Evolutionary conservation across 1,284 basidiomycete genomes (phyloP), one percentile per base, ranked within the genome.

Genomic region (Trametes pubescens): DNA sequence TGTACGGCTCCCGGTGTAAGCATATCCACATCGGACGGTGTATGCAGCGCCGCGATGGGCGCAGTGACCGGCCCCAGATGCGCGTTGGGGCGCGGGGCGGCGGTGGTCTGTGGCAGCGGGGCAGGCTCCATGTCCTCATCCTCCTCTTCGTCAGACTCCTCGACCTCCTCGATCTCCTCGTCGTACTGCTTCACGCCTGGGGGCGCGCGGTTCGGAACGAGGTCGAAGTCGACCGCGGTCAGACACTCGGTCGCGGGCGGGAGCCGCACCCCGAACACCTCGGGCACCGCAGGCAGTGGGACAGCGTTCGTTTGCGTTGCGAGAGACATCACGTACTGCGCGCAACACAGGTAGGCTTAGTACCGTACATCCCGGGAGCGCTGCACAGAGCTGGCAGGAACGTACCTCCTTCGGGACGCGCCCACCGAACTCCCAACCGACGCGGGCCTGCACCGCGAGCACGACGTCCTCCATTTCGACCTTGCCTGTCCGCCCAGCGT

Each of bases 371-470:
- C 22, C 18, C 21, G 14, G 11, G 16, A 37, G 14, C 5, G 26
- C 24, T 14, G 14, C 4, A 40, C 34, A 32, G 4, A 14, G 16
- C n/a, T 37, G 44, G 29, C 59, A 58, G n/a, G 21, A 48, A 32
- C 24, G 14, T 69, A 98, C 97, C 86, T 99, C 98, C 79, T 99
- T 95, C 0, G 96, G 95, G 22, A 98, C 91, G 14, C 95, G 86
- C 32, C 95, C 94, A 34, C 93, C 95, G 76, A 97, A 94, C 76
- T 96, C 94, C 89, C 96, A 96, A 54, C 96, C 95, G 16, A 97
- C 94, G 59, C 96, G 86, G 29, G 94, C 92, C 76, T 98, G 95
- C 22, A 99, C 93, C 0, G 96, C 95, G 51, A 99, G 82, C 24
- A 92, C 87, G 44, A 98, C 83, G 77, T 99, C 98, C 63, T 98